Evolutionary conservation across 1,139 yeast genomes (phyloP), one percentile per base, ranked within the genome.

Genomic region (Blastobotrys persicus): DNA sequence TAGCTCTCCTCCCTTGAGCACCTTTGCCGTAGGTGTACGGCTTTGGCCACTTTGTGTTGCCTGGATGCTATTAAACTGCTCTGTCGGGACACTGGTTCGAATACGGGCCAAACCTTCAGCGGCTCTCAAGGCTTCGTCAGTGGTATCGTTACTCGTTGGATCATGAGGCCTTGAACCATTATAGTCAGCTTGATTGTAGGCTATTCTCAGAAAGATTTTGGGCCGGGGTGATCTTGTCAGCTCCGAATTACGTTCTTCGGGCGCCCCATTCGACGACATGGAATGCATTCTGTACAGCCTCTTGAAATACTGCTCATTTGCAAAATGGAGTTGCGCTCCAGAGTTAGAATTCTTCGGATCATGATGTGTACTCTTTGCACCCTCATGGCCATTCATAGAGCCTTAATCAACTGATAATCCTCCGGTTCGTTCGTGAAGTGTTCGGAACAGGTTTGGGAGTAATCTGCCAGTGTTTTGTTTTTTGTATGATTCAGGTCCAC

Each of bases 191-290:
- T 23, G 28, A 6, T 5, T 23, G 5, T 23, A 9, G n/a, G 13
- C 11, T 11, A 43, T 9, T 9, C 20, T 4, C 13, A 19, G 18
- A 17, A 43, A 43, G 4, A 43, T 33, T 33, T 33, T 43, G 28
- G 46, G 46, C 19, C 31, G 13, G 6, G 46, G 46, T 4, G 46
- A 43, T 20, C 41, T 32, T 20, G 26, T 23, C 14, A 43, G 31
- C n/a, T 39, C 46, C 11, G 35, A n/a, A n/a, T 13, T 33, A 14
- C 14, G 12, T 9, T 31, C 34, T 14, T 14, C 43, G 7, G 14
- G 43, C 4, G n/a, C 16, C 18, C n/a, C 18, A n/a, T n/a, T n/a
- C 26, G 9, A 18, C n/a, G 13, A 19, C 14, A 40, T n/a, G 26
- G 34, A 40, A 40, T 26, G 43, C 18, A 31, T 9, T 23, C 26